Evolutionary conservation across 768 basidiomycete genomes (phyloP).

Genomic region (Punctularia strigosozonata): DNA sequence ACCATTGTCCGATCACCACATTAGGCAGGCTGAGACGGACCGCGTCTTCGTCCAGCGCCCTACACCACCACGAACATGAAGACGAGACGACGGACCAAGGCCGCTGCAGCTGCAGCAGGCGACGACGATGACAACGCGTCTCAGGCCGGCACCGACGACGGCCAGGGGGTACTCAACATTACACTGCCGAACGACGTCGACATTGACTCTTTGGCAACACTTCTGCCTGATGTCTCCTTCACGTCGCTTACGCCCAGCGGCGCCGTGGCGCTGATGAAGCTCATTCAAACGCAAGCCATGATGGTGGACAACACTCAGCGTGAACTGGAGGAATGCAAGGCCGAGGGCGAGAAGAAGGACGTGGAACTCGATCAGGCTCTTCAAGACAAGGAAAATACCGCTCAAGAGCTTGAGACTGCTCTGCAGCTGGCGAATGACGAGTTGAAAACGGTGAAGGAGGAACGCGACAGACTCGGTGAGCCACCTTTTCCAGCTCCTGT

Average conservation of each 20-base stretch:
- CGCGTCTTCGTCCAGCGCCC: too few species aligned
- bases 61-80: not conserved
- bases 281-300: slow-evolving; percentile 42
- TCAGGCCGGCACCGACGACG: slow-evolving; percentile 23
- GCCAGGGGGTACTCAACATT: slow-evolving; percentile 22
- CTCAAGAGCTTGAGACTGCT: slow-evolving; percentile 43
- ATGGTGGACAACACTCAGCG: slow-evolving; percentile 44
- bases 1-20: too few species aligned
- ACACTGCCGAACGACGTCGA: slow-evolving; percentile 60
- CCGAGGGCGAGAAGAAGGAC: slow-evolving; percentile 59
- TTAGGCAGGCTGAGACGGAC: too few species aligned
- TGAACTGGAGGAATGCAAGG: slow-evolving; percentile 61
- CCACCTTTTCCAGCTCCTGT: slow-evolving; percentile 10
- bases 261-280: slow-evolving; percentile 50
- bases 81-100: not conserved
- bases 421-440: slow-evolving; percentile 44
- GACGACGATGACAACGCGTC: slow-evolving; percentile 20
- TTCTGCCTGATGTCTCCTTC: slow-evolving; percentile 53
- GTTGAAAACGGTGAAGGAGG: slow-evolving; percentile 39
- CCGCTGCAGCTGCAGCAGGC: slow-evolving; percentile 16
- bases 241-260: slow-evolving; percentile 45
- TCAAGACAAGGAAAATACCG: slow-evolving; percentile 59
- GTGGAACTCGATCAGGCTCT: slow-evolving; percentile 78
- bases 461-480: slow-evolving; percentile 59
- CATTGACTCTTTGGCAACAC: slow-evolving; percentile 39